These are phyloP conservation scores for Pseudogymnoascus sp. DNA, from an alignment of 2,329 filamentous ascomycete genomes.

Conservation along the genomic window DNA sequence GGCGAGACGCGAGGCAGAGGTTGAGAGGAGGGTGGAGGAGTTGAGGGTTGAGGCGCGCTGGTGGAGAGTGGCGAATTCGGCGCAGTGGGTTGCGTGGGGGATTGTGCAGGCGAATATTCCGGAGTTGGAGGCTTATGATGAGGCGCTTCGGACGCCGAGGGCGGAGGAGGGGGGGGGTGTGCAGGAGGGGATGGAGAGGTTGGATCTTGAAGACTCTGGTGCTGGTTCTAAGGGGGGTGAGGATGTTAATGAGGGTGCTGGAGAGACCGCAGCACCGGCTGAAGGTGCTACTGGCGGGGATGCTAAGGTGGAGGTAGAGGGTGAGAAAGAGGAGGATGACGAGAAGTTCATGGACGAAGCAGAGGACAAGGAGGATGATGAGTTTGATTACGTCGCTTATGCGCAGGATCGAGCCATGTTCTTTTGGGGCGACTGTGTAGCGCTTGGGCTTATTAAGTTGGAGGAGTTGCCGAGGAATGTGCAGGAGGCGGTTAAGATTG, in stretches of 20 bases:
- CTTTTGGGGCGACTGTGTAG: slow-evolving; percentile 86
- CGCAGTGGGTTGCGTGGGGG: slow-evolving; percentile 92
- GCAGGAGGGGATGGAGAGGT: slow-evolving; percentile 12
- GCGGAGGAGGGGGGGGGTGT: neutral
- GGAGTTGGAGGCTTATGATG: slow-evolving; percentile 50
- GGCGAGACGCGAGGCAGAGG: slow-evolving; percentile 50
- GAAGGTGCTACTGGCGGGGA: neutral
- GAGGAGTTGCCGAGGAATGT: slow-evolving; percentile 71
- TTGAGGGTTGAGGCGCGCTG: slow-evolving; percentile 71
- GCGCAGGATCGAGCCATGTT: slow-evolving; percentile 85
- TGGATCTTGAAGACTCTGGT: slow-evolving; percentile 19
- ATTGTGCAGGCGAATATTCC: slow-evolving; percentile 89
- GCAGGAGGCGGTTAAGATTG: slow-evolving; percentile 55
- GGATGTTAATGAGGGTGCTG: neutral
- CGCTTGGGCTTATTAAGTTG: slow-evolving; percentile 62
- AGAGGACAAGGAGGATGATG: slow-evolving; percentile 43
- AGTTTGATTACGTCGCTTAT: slow-evolving; percentile 90
- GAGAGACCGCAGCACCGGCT: slow-evolving; percentile 3
- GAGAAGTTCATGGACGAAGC: too few species aligned
- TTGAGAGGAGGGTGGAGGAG: slow-evolving; percentile 59
- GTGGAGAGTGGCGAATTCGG: slow-evolving; percentile 83
- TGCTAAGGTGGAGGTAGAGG: slow-evolving; percentile 17
- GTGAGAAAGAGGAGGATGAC: slow-evolving; percentile 13
- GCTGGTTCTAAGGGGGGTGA: neutral
- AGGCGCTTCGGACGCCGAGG: slow-evolving; percentile 21